Percentiles rank a stretch among this genome's conserved stretches.
phyloP scores from a whole-genome alignment of 148 eudicot genomes.

The Suaeda aralocaspica region DNA sequence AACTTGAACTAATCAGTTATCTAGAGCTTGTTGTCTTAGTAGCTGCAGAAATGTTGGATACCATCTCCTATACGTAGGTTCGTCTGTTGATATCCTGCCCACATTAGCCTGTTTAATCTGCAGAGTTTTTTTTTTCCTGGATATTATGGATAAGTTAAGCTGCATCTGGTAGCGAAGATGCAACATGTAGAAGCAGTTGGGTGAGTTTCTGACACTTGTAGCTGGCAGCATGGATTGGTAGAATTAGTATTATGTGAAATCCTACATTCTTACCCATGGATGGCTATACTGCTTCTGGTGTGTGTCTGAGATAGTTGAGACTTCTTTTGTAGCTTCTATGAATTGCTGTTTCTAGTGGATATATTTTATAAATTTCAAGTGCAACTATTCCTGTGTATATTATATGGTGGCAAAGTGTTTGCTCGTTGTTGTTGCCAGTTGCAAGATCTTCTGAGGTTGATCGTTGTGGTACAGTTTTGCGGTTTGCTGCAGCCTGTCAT shows the following conservation, averaged over 20 bases:
- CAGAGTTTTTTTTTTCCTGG: slow-evolving; percentile 17
- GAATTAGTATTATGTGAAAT: slow-evolving; percentile 12
- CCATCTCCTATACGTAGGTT: slow-evolving; percentile 9
- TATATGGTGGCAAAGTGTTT: slow-evolving; percentile 15
- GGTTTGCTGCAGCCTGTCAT: slow-evolving; percentile 1
- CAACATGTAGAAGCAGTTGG: slow-evolving; percentile 12
- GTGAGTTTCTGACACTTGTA: background rate
- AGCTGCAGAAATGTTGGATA: slow-evolving; percentile 18
- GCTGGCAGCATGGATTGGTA: slow-evolving; percentile 22
- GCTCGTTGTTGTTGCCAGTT: slow-evolving; percentile 2
- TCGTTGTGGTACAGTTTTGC: slow-evolving; percentile 1
- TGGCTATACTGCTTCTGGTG: slow-evolving; percentile 20
- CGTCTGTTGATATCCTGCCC: slow-evolving; percentile 21
- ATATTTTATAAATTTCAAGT: slow-evolving; percentile 3
- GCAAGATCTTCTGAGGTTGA: background rate
- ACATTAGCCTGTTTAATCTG: slow-evolving; percentile 17
- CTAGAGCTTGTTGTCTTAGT: slow-evolving; percentile 16
- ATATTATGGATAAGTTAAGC: slow-evolving; percentile 15
- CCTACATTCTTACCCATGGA: slow-evolving; percentile 9
- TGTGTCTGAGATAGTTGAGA: slow-evolving; percentile 17
- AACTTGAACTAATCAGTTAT: slow-evolving; percentile 17
- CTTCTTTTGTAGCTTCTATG: slow-evolving; percentile 9
- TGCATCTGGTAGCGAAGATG: slow-evolving; percentile 14
- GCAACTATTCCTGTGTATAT: slow-evolving; percentile 5
- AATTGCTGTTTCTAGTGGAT: slow-evolving; percentile 18